Base-by-base conservation (phyloP, 176 grass and related monocot genomes). In the Phoenix dactylifera region DNA sequence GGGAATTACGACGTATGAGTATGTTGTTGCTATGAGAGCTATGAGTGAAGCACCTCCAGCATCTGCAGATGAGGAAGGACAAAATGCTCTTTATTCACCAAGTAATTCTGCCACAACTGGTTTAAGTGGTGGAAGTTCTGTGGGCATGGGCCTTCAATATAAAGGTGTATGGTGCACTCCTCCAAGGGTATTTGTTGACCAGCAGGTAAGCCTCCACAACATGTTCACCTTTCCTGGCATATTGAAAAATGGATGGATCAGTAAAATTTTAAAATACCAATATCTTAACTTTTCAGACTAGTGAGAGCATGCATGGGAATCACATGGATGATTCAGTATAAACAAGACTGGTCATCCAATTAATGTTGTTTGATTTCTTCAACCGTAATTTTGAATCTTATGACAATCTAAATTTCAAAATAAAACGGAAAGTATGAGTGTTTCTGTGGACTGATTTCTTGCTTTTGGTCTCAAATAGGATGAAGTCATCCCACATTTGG, bases 131-230 rank as follows among this genome's bases (percentile, higher is more conserved):
- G 85, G 85, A 82, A 98, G 88, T 73, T 92, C 94, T 52, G 66
- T 92, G 6, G 29, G 29, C 35, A 66, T 92, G 54, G 69, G 94
- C 3, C 79, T 93, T 79, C 94, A 87, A 66, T 86, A 98, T 61
- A 98, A 89, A 72, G 93, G 88, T 76, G 79, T 81, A 50, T 98
- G 94, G 94, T 98, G 94, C 75, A 98, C 94, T 35, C 93, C 93
- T 76, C 88, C 94, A 65, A 92, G 94, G 68, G 78, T 98, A 72
- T 93, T 98, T 68, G 81, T 98, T 58, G 94, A 93, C 72, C 88
- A 71, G 66, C 73, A 77, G 74, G 74, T 77, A 62, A 18, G 51
- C 14, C 7, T 57, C 49, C 16, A 24, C n/a, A 18, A 6, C 28
- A 30, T 30, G 7, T 77, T 70, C 35, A 44, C 9, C 12, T 44